A percentile compares a stretch with the other conserved stretches of the same genome.
Conservation (phyloP, 2,329 filamentous ascomycete genomes). For the Biscogniauxia mediterranea region DNA sequence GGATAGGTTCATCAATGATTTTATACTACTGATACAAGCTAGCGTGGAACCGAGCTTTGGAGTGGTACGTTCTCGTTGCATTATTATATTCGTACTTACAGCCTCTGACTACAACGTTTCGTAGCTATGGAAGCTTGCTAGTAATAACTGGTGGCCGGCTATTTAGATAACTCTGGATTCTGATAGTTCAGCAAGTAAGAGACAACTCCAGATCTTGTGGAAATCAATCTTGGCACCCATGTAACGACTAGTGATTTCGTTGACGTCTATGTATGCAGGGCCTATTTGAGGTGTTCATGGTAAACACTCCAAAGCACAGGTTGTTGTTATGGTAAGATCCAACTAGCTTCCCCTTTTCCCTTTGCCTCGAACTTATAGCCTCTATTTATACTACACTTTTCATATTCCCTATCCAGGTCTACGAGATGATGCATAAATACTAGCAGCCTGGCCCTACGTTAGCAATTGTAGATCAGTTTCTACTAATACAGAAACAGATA, state of each 20-base stretch:
- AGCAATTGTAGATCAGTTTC: constrained; percentile 50
- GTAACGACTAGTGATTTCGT: constrained; percentile 39
- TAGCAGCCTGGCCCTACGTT: not conserved
- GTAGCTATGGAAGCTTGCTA: not conserved
- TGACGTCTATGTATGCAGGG: constrained; percentile 42
- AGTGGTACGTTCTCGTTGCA: constrained; percentile 33
- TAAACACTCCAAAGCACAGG: constrained; percentile 45
- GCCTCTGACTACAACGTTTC: not conserved
- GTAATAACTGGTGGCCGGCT: not conserved
- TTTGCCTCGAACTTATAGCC: not conserved
- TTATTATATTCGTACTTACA: not conserved
- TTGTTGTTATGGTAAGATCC: constrained; percentile 41
- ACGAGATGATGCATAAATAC: not conserved
- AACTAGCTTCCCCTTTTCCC: not conserved
- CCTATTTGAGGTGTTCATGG: constrained; percentile 47
- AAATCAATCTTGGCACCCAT: constrained; percentile 47
- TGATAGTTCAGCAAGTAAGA: constrained; percentile 45
- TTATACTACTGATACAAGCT: constrained; percentile 53
- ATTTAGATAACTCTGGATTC: constrained; percentile 39
- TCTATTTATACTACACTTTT: not conserved
- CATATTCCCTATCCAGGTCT: not conserved
- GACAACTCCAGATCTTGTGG: constrained; percentile 42
- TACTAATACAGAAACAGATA: constrained; percentile 49
- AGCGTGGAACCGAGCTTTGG: constrained; percentile 43
- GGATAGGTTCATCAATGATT: constrained; percentile 57